Percentiles rank a stretch among this genome's conserved stretches.
Evolutionary conservation across 225 moss, liverwort and hornwort genomes (phyloP).

Genomic region (Pseudisothecium myosuroides): DNA sequence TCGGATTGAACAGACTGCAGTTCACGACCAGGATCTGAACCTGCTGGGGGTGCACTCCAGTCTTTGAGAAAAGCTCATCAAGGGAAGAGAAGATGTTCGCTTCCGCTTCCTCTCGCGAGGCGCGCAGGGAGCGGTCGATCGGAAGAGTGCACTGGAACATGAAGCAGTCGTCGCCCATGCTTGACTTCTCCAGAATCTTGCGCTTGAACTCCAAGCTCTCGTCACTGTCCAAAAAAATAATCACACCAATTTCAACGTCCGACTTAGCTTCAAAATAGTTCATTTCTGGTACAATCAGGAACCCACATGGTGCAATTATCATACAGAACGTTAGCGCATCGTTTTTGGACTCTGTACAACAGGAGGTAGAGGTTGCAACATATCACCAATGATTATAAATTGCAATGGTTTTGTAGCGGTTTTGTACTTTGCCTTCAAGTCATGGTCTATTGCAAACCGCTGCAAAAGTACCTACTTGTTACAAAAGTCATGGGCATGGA

Average conservation of each 20-base stretch:
- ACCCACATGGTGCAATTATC: too few species aligned
- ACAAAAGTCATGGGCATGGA: background rate
- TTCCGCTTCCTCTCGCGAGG: slow-evolving; percentile 9
- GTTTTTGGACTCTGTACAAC: background rate
- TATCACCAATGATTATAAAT: background rate
- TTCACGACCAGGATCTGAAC: slow-evolving; percentile 25
- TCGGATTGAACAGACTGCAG: slow-evolving; percentile 33
- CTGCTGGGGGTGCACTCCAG: slow-evolving; percentile 17
- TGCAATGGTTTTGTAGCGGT: background rate
- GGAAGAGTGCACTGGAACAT: background rate
- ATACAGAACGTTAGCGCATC: background rate
- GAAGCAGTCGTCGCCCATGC: slow-evolving; percentile 16
- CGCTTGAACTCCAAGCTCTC: slow-evolving; percentile 27
- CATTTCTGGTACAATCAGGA: background rate
- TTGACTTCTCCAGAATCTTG: slow-evolving; percentile 28
- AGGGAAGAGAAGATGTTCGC: slow-evolving; percentile 12
- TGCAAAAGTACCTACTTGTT: background rate
- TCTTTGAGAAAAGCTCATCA: slow-evolving; percentile 29
- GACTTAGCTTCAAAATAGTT: background rate
- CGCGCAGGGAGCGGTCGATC: background rate
- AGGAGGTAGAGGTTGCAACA: background rate
- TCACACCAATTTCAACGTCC: background rate
- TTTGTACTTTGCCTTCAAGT: background rate
- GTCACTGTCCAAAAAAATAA: background rate
- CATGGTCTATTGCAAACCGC: background rate